Evolutionary conservation across 2,329 filamentous ascomycete genomes (phyloP), one percentile per base, ranked within the genome.

Genomic region (Talaromyces sp.): DNA sequence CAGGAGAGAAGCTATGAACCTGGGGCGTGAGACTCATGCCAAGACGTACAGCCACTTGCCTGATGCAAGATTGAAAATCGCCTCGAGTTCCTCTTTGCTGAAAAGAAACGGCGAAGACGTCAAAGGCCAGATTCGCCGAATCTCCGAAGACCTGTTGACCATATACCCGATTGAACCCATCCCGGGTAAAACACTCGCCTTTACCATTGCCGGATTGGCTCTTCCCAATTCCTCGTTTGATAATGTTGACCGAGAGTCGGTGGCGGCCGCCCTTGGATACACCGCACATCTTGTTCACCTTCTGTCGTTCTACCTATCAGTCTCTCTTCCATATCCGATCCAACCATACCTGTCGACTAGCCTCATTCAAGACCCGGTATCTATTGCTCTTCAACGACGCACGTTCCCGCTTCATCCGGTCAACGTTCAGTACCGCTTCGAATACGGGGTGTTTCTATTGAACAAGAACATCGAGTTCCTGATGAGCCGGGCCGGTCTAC

Each of bases 361-460:
- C 3, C 85, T 85, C 46, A 88, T 93, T 60, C 83, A 86, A 53
- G 92, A 96, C 69, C 86, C 89, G 6, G 89, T 96, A 24, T 80
- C 79, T 9, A 70, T 72, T 55, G 74, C 70, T 60, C 76, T 79
- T 65, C 71, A 84, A 59, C 83, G 87, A 52, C 81, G 87, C 57
- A 87, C 86, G 6, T 99, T 96, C 68, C 94, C 94, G 0, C 82
- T 99, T 0, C 92, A 92, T 74, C 75, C 89, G 77, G 82, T 84
- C 69, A 83, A 85, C 2, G 85, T 91, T 0, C 86, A 92, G 52
- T 97, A 93, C 77, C 87, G 93, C 2, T 97, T 97, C 74, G 93
- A 97, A 68, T 99, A 97, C 72, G 94, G 83, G 11, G 94, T 96
- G 71, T 99, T 97, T 68, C 79, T 97, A n/a, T 82, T 99, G 14